Evolutionary conservation across 2,329 filamentous ascomycete species (phyloP), one percentile per base, ranked within the genome.

Genomic region (Apiospora sp.): DNA sequence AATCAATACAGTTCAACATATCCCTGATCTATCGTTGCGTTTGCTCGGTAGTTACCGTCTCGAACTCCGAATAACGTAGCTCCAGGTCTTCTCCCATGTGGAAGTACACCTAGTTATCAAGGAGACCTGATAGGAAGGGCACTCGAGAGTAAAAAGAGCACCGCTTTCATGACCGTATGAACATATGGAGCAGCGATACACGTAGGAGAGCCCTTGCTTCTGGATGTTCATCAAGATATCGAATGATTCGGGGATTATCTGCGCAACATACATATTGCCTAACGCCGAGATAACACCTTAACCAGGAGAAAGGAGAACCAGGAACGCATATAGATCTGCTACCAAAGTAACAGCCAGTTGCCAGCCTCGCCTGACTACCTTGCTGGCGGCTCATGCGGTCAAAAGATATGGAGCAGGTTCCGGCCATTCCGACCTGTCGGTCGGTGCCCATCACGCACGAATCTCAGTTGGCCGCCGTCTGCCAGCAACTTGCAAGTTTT

Each of bases 301-400:
- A n/a, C 22, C 22, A 19, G 46, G 44, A 46, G 44, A 46, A 46
- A 19, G 19, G 19, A 5, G 46, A 4, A 19, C 13, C 44, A 19
- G 44, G 46, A n/a, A 34, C 27, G 51, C 19, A 58, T 12, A 51
- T 44, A 44, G 43, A 44, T 16, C 43, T 48, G 22, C 6, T 8
- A 48, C 22, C 19, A 22, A 22, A 49, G 19, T 12, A 22, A 12
- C 30, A 34, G 30, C 16, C 54, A 34, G 10, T 44, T 54, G 51
- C 13, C 54, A 37, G 54, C 54, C 54, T 61, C 8, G 54, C 10
- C 54, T 37, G 14, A n/a, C 49, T 24, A n/a, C 13, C 49, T 64
- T 41, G 58, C 58, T 64, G 34, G 58, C 58, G 58, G 34, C 58
- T 64, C 58, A 64, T 64, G 58, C 22, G 58, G 51, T 34, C 27